phyloP scores from a whole-genome alignment of 2,329 filamentous ascomycete species.

The Trichoderma sp. region DNA sequence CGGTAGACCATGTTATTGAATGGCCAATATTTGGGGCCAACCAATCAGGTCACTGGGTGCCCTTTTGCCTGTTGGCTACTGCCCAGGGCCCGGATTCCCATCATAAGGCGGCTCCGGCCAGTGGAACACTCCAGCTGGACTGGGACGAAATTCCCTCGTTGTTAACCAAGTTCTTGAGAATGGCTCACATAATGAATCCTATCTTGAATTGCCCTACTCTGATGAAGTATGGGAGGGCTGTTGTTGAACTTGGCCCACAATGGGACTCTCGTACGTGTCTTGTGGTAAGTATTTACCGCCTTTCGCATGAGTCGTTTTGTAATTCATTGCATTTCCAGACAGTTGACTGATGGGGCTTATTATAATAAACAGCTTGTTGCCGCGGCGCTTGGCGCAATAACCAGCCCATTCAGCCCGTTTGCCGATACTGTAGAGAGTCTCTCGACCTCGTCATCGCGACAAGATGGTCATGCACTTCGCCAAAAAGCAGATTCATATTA shows the following conservation, averaged over 20 bases:
- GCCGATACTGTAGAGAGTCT: neutral
- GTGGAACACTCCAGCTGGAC: neutral
- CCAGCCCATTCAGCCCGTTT: neutral
- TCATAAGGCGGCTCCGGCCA: neutral
- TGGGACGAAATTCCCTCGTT: neutral
- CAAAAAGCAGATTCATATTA: neutral
- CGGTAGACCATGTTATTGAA: neutral
- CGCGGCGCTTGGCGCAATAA: neutral
- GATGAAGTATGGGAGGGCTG: neutral
- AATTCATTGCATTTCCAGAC: neutral
- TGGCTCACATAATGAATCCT: constrained; percentile 8
- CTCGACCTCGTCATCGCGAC: neutral
- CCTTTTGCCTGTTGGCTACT: neutral
- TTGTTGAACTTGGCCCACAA: constrained; percentile 3
- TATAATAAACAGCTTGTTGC: neutral
- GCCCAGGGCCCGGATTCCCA: neutral
- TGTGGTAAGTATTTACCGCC: neutral
- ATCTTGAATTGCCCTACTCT: constrained; percentile 1
- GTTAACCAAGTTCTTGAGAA: neutral
- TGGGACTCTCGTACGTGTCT: constrained; percentile 7
- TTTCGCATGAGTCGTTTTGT: neutral
- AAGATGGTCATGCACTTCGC: neutral
- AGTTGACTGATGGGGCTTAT: neutral
- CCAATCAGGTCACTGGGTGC: neutral
- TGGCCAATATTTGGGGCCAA: neutral